phyloP scores from a whole-genome alignment of 345 rosid genomes.

The Eucalyptus rudis region DNA sequence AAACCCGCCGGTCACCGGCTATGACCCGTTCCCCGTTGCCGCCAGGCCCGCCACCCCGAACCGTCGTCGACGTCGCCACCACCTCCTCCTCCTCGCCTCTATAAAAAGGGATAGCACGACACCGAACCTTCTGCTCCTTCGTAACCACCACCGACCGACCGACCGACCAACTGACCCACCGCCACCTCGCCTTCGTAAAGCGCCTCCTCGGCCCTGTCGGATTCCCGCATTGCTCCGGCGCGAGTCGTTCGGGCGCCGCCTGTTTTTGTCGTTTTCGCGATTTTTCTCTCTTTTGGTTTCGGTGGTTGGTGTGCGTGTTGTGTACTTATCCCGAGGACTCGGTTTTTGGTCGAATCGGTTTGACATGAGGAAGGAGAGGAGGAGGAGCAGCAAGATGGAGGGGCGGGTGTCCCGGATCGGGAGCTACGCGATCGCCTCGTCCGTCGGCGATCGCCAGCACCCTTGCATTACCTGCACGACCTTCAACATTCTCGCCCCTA shows the following conservation, averaged over 20 bases:
- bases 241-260: not conserved
- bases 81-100: not conserved
- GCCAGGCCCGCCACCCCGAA: not conserved
- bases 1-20: not conserved
- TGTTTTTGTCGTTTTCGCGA: not conserved
- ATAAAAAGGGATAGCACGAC: not conserved
- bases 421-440: conserved; percentile 79
- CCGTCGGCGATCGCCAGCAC: conserved; percentile 50
- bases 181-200: not conserved
- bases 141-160: not conserved
- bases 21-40: not conserved
- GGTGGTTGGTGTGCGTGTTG: too few relatives aligned
- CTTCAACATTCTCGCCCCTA: conserved; percentile 84
- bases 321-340: not conserved
- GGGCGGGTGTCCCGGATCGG: conserved; percentile 69
- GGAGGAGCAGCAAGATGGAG: not conserved
- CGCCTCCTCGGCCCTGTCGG: not conserved
- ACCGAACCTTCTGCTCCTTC: not conserved
- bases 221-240: not conserved
- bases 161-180: too few relatives aligned
- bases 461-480: conserved; percentile 84
- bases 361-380: not conserved
- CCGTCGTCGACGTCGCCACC: not conserved
- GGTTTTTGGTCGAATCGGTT: not conserved
- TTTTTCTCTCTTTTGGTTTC: too few relatives aligned